phyloP scores from a whole-genome alignment of 768 basidiomycete species.

The Erythrobasidium yunnanense region DNA sequence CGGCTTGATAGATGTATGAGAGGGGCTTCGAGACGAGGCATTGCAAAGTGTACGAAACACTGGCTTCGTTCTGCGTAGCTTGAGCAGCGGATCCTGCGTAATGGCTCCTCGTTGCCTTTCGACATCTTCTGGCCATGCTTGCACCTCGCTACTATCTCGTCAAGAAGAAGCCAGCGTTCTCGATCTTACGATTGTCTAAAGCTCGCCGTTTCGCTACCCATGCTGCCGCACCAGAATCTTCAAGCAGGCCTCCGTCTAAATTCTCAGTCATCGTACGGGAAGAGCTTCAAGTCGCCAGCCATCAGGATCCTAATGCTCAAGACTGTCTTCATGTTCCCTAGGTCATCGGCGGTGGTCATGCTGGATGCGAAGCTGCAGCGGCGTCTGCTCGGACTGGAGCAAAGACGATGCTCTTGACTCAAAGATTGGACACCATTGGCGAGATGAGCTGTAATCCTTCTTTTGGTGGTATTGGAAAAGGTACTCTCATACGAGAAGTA shows the following conservation, averaged over 20 bases:
- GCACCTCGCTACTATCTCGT: too few species aligned
- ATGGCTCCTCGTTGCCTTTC: too few species aligned
- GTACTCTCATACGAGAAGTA: slow-evolving; percentile 77
- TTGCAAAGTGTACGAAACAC: too few species aligned
- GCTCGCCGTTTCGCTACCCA: background rate
- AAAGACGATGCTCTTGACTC: slow-evolving; percentile 67
- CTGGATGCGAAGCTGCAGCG: slow-evolving; percentile 82
- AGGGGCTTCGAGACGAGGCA: too few species aligned
- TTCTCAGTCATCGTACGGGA: background rate
- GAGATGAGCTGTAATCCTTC: slow-evolving; percentile 83
- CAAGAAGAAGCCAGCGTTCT: background rate
- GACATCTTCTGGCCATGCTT: too few species aligned
- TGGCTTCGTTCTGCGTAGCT: too few species aligned
- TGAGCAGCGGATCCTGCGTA: too few species aligned
- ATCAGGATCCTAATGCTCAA: too few species aligned
- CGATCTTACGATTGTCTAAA: background rate
- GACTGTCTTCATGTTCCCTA: too few species aligned
- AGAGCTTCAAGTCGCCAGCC: background rate
- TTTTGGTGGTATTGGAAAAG: slow-evolving; percentile 72
- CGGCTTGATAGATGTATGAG: too few species aligned
- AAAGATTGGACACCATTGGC: slow-evolving; percentile 68
- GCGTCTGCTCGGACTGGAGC: slow-evolving; percentile 76
- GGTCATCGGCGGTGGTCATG: slow-evolving; percentile 71
- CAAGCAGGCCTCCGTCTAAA: background rate
- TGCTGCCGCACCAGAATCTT: background rate